phyloP scores from a whole-genome alignment of 176 grass and related monocot genomes.

The Oryza nivara region DNA sequence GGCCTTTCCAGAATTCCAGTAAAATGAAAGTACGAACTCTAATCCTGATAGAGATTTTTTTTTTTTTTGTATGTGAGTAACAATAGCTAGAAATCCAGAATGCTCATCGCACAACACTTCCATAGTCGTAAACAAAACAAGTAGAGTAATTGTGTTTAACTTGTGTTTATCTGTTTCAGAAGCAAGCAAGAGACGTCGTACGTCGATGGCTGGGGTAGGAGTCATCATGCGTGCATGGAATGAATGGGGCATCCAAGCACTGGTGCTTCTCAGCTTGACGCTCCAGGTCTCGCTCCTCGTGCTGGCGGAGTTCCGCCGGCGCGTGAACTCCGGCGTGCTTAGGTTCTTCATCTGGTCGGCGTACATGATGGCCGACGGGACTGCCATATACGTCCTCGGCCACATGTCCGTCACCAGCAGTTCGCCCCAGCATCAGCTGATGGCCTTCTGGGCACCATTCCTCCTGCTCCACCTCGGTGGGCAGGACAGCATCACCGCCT shows the following conservation, averaged over 20 bases:
- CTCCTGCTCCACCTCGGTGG: too few species aligned
- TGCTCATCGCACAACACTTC: too few species aligned
- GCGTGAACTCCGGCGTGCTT: not conserved
- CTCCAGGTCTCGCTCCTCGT: conserved; percentile 3
- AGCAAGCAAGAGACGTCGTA: not conserved
- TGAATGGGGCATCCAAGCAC: conserved; percentile 27
- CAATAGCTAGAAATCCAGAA: too few species aligned
- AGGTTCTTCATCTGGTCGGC: conserved; percentile 1
- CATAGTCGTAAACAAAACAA: too few species aligned
- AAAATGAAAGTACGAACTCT: too few species aligned
- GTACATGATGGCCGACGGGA: conserved; percentile 19
- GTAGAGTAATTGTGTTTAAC: not conserved
- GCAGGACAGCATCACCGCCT: too few species aligned
- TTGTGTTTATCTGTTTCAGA: not conserved
- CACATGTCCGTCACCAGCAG: not conserved
- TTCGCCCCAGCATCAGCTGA: not conserved
- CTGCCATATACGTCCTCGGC: not conserved
- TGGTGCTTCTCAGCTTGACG: conserved; percentile 12
- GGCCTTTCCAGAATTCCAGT: too few species aligned
- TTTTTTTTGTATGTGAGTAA: too few species aligned
- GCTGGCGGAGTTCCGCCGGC: conserved; percentile 17
- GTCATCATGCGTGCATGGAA: not conserved
- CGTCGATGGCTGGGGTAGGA: not conserved
- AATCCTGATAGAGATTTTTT: too few species aligned
- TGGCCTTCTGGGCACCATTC: too few species aligned